These are phyloP conservation scores for Santalum album DNA, from an alignment of 164 flowering plant genomes.

Conservation along the genomic window DNA sequence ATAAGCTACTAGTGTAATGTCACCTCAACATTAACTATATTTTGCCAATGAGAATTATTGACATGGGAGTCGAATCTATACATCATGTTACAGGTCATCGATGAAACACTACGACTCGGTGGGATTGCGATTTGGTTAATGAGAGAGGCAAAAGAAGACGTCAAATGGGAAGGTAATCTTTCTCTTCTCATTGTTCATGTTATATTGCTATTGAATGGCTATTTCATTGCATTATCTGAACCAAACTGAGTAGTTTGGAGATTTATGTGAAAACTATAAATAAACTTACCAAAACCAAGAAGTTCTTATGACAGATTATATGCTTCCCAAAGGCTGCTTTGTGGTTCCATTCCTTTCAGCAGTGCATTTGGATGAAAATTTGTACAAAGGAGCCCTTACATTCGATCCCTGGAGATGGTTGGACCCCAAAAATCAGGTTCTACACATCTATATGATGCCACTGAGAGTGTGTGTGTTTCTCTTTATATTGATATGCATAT, in stretches of 20 bases:
- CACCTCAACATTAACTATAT: too few relatives aligned
- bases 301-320: slow-evolving; percentile 61
- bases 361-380: slow-evolving; percentile 61
- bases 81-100: slow-evolving; percentile 84
- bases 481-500: too few relatives aligned
- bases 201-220: neutral
- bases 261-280: too few relatives aligned
- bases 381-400: slow-evolving; percentile 35
- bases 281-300: too few relatives aligned
- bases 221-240: neutral
- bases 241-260: too few relatives aligned
- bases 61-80: too few relatives aligned
- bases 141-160: slow-evolving; percentile 75
- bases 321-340: slow-evolving; percentile 78
- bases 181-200: too few relatives aligned
- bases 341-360: slow-evolving; percentile 93
- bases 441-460: neutral
- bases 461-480: neutral
- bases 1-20: too few relatives aligned
- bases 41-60: too few relatives aligned
- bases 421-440: slow-evolving; percentile 67
- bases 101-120: slow-evolving; percentile 80
- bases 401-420: slow-evolving; percentile 97
- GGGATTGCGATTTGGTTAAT: slow-evolving; percentile 90
- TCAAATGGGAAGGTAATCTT: slow-evolving; percentile 54